Conservation (phyloP, 2,329 filamentous ascomycete genomes). For the Fusarium multiceps region DNA sequence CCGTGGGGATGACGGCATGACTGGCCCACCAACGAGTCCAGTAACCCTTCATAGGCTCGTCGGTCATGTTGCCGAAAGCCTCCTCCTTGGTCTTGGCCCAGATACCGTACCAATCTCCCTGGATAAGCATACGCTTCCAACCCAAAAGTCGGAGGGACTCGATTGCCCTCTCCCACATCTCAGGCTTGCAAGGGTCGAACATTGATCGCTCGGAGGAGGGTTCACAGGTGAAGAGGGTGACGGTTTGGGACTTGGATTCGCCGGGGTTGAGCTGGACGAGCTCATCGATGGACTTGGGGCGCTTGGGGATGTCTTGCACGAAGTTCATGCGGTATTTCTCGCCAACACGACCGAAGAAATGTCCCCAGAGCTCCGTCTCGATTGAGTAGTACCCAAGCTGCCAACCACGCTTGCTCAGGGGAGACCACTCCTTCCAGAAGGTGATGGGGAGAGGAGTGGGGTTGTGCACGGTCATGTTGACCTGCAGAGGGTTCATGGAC, state of each 20-base stretch:
- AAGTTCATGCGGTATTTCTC: not conserved
- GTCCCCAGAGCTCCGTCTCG: not conserved
- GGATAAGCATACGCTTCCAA: not conserved
- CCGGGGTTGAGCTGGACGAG: not conserved
- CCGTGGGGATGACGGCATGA: not conserved
- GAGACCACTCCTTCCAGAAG: not conserved
- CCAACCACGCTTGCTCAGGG: not conserved
- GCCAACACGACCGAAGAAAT: not conserved
- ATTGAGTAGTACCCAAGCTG: not conserved
- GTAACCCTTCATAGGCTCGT: not conserved
- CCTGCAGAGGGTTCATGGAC: not conserved
- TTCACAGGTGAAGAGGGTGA: not conserved
- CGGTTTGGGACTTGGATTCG: accelerated
- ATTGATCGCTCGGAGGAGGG: accelerated
- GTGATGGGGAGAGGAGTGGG: not conserved
- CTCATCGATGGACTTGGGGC: not conserved
- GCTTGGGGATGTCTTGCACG: not conserved
- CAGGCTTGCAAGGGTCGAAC: not conserved
- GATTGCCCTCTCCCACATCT: not conserved
- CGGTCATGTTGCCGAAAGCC: not conserved
- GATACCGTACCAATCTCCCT: not conserved
- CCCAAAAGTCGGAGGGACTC: not conserved
- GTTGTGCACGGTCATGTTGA: not conserved
- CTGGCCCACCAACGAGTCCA: not conserved
- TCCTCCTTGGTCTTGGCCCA: not conserved